Evolutionary conservation across 1,139 yeast species (phyloP).

Genomic region (Blastobotrys indianensis): DNA sequence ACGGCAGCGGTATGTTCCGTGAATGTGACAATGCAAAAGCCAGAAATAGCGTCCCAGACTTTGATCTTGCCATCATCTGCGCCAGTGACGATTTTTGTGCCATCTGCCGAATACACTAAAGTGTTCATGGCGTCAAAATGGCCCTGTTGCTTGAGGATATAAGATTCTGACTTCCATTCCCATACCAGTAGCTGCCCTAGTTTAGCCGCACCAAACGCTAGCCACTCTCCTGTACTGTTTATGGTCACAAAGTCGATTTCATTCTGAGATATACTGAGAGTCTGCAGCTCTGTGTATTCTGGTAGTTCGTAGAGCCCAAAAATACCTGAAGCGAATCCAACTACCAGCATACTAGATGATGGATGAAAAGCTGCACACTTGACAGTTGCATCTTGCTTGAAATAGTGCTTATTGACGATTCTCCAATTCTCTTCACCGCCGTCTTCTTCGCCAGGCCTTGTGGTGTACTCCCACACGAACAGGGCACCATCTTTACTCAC

Average conservation of each 20-base stretch:
- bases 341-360: slow-evolving; percentile 61
- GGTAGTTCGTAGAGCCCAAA: slow-evolving; percentile 89
- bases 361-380: slow-evolving; percentile 83
- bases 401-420: slow-evolving; percentile 67
- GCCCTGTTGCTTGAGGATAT: slow-evolving; percentile 92
- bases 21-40: slow-evolving; percentile 88
- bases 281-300: slow-evolving; percentile 71
- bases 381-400: slow-evolving; percentile 65
- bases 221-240: slow-evolving; percentile 90
- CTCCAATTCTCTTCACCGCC: slow-evolving; percentile 52
- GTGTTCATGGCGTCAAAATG: slow-evolving; percentile 89
- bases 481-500: slow-evolving; percentile 93
- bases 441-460: slow-evolving; percentile 43
- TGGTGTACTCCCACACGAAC: slow-evolving; percentile 82
- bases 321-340: slow-evolving; percentile 89
- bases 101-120: slow-evolving; percentile 89
- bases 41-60: slow-evolving; percentile 91
- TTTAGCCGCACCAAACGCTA: slow-evolving; percentile 87
- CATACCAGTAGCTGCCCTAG: slow-evolving; percentile 92
- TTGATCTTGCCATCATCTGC: slow-evolving; percentile 96
- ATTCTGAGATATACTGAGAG: slow-evolving; percentile 86
- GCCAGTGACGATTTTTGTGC: slow-evolving; percentile 85
- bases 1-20: slow-evolving; percentile 88
- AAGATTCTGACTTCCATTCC: slow-evolving; percentile 98
- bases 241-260: slow-evolving; percentile 77